These are phyloP conservation scores for Wakefieldia striispora DNA, from an alignment of 768 basidiomycete species.

Conservation along the genomic window DNA sequence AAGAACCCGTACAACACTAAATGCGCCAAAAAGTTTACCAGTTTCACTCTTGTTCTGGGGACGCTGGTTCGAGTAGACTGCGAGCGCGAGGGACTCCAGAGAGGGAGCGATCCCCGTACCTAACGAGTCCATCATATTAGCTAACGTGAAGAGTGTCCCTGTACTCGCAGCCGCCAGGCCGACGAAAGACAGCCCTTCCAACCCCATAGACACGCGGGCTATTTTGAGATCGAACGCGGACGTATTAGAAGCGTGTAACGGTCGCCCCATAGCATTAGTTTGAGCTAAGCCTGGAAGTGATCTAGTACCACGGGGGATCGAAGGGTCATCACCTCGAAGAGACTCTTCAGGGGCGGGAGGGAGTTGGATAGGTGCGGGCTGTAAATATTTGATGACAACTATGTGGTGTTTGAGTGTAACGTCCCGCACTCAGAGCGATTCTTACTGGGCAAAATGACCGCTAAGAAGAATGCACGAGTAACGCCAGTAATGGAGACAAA, in stretches of 20 bases:
- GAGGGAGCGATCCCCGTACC: constrained; percentile 66
- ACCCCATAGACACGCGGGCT: constrained; percentile 55
- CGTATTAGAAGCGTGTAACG: constrained; percentile 30
- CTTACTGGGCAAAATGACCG: constrained; percentile 63
- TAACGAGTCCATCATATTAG: constrained; percentile 51
- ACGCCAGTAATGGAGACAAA: constrained; percentile 57
- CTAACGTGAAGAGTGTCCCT: constrained; percentile 49
- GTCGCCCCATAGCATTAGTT: constrained; percentile 1
- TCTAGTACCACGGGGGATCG: constrained; percentile 1
- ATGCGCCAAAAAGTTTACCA: constrained; percentile 76
- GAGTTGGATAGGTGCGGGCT: constrained; percentile 35
- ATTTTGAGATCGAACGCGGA: constrained; percentile 65
- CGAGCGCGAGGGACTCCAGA: constrained; percentile 66
- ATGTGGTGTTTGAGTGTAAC: not conserved
- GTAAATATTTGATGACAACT: constrained; percentile 58
- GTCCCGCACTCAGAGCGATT: not conserved
- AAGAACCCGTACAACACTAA: constrained; percentile 72
- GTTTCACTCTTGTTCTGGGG: constrained; percentile 48
- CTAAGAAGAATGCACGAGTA: constrained; percentile 53
- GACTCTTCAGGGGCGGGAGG: constrained; percentile 19
- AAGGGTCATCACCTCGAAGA: not conserved
- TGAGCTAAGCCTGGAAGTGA: no score
- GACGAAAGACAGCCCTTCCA: constrained; percentile 54
- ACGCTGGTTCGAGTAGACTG: constrained; percentile 54
- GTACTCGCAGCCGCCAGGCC: constrained; percentile 47